A percentile compares a stretch with the other conserved stretches of the same genome.
Conservation (phyloP, 345 rosid genomes). For the sweet orange (Citrus sinensis) region DVS_A1.0 CM039161.1:22370001-22370500, state of each 20-base stretch:
- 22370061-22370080: conserved; percentile 32
- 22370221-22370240: conserved; percentile 58
- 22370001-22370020: conserved; percentile 60
- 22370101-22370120: conserved; percentile 54
- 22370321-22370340: conserved; percentile 37
- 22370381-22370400: conserved; percentile 52
- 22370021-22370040: conserved; percentile 60
- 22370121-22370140: conserved; percentile 63
- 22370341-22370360: conserved; percentile 63
- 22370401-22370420: conserved; percentile 77
- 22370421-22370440: conserved; percentile 69
- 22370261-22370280: conserved; percentile 47
- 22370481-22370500: too few relatives aligned
- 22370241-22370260: conserved; percentile 47
- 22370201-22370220: conserved; percentile 61
- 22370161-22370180: conserved; percentile 44
- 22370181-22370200: conserved; percentile 66
- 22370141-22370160: conserved; percentile 44
- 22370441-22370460: conserved; percentile 38
- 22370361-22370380: conserved; percentile 58
- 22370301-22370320: conserved; percentile 40
- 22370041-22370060: conserved; percentile 41
- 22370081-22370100: conserved; percentile 54
- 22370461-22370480: too few relatives aligned
- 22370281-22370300: conserved; percentile 60